A percentile compares a stretch with the other conserved stretches of the same genome.
Conservation (phyloP, 345 rosid genomes). For the Acer negundo region DNA sequence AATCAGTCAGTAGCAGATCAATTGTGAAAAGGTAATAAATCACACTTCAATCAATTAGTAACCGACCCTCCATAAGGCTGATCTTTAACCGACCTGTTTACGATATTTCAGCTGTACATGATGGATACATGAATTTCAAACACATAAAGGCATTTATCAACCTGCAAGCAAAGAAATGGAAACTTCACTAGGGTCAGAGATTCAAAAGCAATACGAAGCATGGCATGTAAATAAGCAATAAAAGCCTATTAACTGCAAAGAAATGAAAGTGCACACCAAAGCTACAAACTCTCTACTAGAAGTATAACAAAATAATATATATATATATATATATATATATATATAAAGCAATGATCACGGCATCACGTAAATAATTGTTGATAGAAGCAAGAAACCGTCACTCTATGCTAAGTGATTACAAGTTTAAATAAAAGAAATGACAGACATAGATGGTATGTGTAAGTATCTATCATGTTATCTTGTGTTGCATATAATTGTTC, state of each 20-base stretch:
- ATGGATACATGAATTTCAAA: slow-evolving; percentile 8
- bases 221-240: not conserved
- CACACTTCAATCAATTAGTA: slow-evolving; percentile 41
- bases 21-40: slow-evolving; percentile 23
- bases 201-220: not conserved
- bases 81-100: slow-evolving; percentile 13
- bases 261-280: not conserved
- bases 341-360: not conserved
- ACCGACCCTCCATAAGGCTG: slow-evolving; percentile 34
- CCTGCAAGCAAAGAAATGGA: slow-evolving; percentile 40
- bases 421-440: not conserved
- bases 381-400: not conserved
- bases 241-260: too few species aligned
- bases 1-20: slow-evolving; percentile 53
- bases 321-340: too few species aligned
- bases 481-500: not conserved
- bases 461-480: not conserved
- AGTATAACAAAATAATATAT: not conserved
- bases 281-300: not conserved
- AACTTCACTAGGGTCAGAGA: not conserved
- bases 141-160: slow-evolving; percentile 32
- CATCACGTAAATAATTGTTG: not conserved
- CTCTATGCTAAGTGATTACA: not conserved
- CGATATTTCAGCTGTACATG: slow-evolving; percentile 13
- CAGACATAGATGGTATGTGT: not conserved